A percentile compares a stretch with the other conserved stretches of the same genome.
These are phyloP conservation scores for Xylaria longipes DNA, from an alignment of 495 filamentous ascomycete species.

Conservation along the genomic window DNA sequence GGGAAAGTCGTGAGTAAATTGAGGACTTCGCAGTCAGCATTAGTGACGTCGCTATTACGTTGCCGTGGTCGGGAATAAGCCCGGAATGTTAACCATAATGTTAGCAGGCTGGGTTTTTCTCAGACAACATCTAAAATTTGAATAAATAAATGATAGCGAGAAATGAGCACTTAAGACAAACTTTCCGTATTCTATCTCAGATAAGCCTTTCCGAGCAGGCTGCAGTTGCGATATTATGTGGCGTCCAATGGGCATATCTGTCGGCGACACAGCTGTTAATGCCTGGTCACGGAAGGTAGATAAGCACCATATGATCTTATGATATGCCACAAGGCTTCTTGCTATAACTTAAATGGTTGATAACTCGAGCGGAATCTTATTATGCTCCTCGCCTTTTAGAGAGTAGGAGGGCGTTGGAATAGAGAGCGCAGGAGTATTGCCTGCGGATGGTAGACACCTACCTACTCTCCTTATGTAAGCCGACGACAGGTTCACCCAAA, in stretches of 20 bases:
- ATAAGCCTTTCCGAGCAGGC: conserved; percentile 14
- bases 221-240: conserved; percentile 14
- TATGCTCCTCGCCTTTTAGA: neutral
- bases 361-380: neutral
- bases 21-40: neutral
- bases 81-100: no score
- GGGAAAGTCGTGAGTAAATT: neutral
- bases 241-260: conserved; percentile 17
- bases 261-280: neutral
- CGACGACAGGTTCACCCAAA: neutral
- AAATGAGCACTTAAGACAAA: neutral
- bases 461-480: neutral
- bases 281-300: neutral
- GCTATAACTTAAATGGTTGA: neutral
- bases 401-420: neutral
- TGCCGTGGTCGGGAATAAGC: neutral
- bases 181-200: neutral
- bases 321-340: neutral
- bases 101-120: neutral
- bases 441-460: neutral
- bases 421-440: neutral
- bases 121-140: neutral
- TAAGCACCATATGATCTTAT: neutral
- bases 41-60: conserved; percentile 2
- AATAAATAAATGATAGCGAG: neutral